Conservation (phyloP, 176 grass and related monocot species). For the Secale cereale region DNA sequence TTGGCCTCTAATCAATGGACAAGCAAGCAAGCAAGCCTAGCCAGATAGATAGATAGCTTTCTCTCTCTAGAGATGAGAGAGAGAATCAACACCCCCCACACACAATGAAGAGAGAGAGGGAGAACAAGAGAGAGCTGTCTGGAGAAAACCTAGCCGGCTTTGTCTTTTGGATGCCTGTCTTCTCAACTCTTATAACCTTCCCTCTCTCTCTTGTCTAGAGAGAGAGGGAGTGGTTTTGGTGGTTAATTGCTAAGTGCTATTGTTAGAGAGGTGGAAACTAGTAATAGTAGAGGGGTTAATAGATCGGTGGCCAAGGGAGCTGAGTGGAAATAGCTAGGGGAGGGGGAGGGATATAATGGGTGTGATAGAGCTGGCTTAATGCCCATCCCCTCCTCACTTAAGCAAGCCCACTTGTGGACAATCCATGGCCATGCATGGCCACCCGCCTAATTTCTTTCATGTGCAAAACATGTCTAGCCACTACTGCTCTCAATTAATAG, state of each 20-base stretch:
- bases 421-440: background rate
- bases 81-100: background rate
- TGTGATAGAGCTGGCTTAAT: constrained; percentile 28
- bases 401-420: constrained; percentile 8
- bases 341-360: background rate
- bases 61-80: constrained; percentile 5
- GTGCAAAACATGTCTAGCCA: constrained; percentile 37
- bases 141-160: constrained; percentile 31
- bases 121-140: background rate
- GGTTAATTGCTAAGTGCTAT: constrained; percentile 41
- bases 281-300: constrained; percentile 22
- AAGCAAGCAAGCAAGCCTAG: constrained; percentile 7
- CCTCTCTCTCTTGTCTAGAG: background rate
- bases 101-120: background rate
- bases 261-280: constrained; percentile 30
- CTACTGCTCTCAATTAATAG: constrained; percentile 10
- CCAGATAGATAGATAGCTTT: background rate
- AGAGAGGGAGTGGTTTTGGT: constrained; percentile 17
- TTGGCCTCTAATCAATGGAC: constrained; percentile 35
- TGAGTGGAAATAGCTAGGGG: constrained; percentile 17
- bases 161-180: background rate
- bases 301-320: constrained; percentile 32
- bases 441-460: background rate
- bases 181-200: constrained; percentile 29
- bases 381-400: constrained; percentile 2